A percentile compares a stretch with the other conserved stretches of the same genome.
Conservation (phyloP, 2,329 filamentous ascomycete species). For the Aureobasidium mangrovei region DNA sequence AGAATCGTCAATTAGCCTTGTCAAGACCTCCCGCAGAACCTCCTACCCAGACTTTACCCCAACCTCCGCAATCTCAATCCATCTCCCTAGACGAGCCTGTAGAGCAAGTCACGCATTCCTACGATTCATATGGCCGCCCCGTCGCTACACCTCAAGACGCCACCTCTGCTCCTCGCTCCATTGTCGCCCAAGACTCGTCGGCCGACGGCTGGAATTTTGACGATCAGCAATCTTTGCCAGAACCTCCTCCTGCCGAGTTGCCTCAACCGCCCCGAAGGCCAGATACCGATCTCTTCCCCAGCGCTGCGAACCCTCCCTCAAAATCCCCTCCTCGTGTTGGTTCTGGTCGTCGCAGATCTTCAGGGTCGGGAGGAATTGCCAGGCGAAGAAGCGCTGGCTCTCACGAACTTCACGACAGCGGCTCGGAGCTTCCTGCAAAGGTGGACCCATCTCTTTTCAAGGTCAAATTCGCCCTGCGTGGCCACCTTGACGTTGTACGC, state of each 20-base stretch:
- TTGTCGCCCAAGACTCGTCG: constrained; percentile 38
- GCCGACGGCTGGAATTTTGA: constrained; percentile 88
- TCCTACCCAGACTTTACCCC: constrained; percentile 22
- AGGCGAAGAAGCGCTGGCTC: constrained; percentile 55
- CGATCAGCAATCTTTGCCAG: constrained; percentile 56
- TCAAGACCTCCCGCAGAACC: constrained; percentile 25
- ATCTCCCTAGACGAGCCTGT: constrained; percentile 45
- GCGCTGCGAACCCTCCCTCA: constrained; percentile 63
- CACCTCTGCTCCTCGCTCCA: constrained; percentile 26
- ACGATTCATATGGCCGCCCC: constrained; percentile 49
- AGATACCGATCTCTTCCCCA: constrained; percentile 81
- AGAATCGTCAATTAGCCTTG: constrained; percentile 49
- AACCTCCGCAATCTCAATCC: constrained; percentile 18
- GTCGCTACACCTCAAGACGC: constrained; percentile 38
- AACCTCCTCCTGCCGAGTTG: constrained; percentile 43
- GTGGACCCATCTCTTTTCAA: constrained; percentile 74
- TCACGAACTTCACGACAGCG: constrained; percentile 50
- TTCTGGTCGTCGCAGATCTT: constrained; percentile 72
- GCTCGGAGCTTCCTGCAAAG: constrained; percentile 38
- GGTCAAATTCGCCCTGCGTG: constrained; percentile 81
- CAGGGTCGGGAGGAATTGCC: constrained; percentile 50
- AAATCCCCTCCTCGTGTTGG: constrained; percentile 67
- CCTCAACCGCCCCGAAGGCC: constrained; percentile 55
- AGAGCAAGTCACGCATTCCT: constrained; percentile 50
- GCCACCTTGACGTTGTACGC: constrained; percentile 87